Percentiles rank a stretch among this genome's conserved stretches.
Evolutionary conservation across 768 basidiomycete genomes (phyloP).

Genomic region (Panaeolus papilionaceus): DNA sequence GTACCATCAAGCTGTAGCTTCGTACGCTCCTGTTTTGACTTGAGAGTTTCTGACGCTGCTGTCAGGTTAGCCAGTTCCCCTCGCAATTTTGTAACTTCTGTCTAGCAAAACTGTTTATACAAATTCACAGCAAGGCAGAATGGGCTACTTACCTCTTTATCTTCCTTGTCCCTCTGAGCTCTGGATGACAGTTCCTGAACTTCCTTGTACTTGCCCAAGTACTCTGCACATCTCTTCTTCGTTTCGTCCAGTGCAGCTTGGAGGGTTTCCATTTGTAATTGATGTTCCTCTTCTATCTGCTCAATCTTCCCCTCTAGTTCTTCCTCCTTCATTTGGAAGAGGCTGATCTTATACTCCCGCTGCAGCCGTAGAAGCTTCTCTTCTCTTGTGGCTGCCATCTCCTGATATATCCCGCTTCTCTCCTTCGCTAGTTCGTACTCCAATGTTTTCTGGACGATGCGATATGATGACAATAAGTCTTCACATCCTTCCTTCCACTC

Average conservation of each 20-base stretch:
- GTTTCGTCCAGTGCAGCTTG: slow-evolving; percentile 48
- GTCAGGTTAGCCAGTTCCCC: slow-evolving; percentile 57
- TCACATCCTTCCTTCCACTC: slow-evolving; percentile 71
- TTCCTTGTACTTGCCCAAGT: slow-evolving; percentile 45
- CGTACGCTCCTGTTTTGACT: slow-evolving; percentile 62
- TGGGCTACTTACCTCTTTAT: slow-evolving; percentile 46
- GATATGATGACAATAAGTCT: slow-evolving; percentile 65
- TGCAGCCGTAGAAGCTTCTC: slow-evolving; percentile 67
- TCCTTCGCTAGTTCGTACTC: slow-evolving; percentile 61
- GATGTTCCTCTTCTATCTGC: slow-evolving; percentile 53
- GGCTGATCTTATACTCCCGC: slow-evolving; percentile 70
- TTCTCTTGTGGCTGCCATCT: slow-evolving; percentile 57
- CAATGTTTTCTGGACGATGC: slow-evolving; percentile 67
- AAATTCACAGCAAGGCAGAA: background rate
- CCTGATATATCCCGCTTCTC: slow-evolving; percentile 53
- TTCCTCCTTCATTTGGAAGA: slow-evolving; percentile 68
- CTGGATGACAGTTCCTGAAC: slow-evolving; percentile 44
- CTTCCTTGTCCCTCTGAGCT: slow-evolving; percentile 49
- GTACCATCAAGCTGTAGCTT: slow-evolving; percentile 64
- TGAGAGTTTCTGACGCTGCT: slow-evolving; percentile 49
- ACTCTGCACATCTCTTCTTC: slow-evolving; percentile 39
- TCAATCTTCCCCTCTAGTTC: slow-evolving; percentile 62
- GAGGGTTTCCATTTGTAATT: slow-evolving; percentile 54
- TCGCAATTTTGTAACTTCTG: slow-evolving; percentile 46
- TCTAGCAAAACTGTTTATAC: slow-evolving; percentile 34